Evolutionary conservation across 2,329 filamentous ascomycete genomes (phyloP), one percentile per base, ranked within the genome.

Genomic region (Colletotrichum sp.): DNA sequence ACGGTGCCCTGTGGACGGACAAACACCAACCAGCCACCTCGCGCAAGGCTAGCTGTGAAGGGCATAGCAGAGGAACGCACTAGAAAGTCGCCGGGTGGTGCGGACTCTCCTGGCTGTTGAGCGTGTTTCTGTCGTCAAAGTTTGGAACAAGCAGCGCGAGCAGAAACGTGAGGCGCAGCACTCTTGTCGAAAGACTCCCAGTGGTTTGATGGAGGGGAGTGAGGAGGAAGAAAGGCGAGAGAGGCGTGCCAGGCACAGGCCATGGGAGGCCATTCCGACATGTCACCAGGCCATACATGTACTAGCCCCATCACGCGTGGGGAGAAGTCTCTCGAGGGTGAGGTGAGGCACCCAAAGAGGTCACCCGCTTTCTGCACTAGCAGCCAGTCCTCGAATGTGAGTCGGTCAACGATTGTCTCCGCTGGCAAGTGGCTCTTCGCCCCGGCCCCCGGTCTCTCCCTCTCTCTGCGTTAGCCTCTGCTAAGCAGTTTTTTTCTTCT

Each of bases 1-100:
- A 75, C 69, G 73, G 68, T 55, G 61, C 72, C 52, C 68, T 67
- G 61, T 61, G 61, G n/a, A 57, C 57, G 48, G 21, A 59, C 59
- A 34, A 43, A 43, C 32, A 57, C 34, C 55, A 26, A 32, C 60
- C 39, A 63, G 72, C 68, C 55, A 67, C 55, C 28, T 36, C 69
- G 26, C 36, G 63, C 39, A 72, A 48, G 69, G 73, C 64, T 72
- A 68, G 64, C 64, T 34, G 57, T 12, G 63, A 26, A 39, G 15
- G 69, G 59, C 64, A 73, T 68, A 57, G 55, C 55, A 73, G 70
- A 73, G 70, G 59, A 75, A 73, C 69, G 57, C 73, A 71, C 73
- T 75, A 75, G 73, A 75, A 75, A 73, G 70, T 59, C 32, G 34
- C 57, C 70, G 64, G 59, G 39, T 52, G 63, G 68, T 67, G 72